These are phyloP conservation scores for Backusella psychrophila DNA, from an alignment of 192 early-diverging fungal species.

Conservation along the genomic window DNA sequence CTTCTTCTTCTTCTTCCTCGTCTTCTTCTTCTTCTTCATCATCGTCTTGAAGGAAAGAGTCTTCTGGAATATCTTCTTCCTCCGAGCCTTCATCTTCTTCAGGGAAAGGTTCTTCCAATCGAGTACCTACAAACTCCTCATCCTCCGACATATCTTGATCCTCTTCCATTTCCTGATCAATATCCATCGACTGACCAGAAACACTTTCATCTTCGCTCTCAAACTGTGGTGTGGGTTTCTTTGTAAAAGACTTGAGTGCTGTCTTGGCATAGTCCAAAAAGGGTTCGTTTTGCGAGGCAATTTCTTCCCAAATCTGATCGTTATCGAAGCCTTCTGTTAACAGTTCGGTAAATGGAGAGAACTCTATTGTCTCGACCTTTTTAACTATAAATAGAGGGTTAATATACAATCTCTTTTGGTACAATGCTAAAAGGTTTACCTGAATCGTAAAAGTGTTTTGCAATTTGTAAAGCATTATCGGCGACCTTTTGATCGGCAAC, in stretches of 20 bases:
- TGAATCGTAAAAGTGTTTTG: slow-evolving; percentile 54
- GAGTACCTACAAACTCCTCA: too few relatives aligned
- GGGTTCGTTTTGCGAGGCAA: slow-evolving; percentile 81
- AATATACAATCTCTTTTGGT: neutral
- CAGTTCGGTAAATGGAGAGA: slow-evolving; percentile 60
- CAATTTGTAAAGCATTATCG: slow-evolving; percentile 38
- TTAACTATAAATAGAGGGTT: slow-evolving; percentile 33
- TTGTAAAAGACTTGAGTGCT: slow-evolving; percentile 36
- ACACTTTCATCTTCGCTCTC: slow-evolving; percentile 39
- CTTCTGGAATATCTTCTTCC: slow-evolving; percentile 25
- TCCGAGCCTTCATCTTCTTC: slow-evolving; percentile 30
- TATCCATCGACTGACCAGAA: slow-evolving; percentile 36
- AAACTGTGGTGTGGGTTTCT: slow-evolving; percentile 31
- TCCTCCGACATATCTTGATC: neutral
- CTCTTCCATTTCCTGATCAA: slow-evolving; percentile 38
- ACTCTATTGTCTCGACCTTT: slow-evolving; percentile 42
- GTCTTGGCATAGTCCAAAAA: slow-evolving; percentile 63
- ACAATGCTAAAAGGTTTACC: slow-evolving; percentile 29
- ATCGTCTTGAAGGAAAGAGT: slow-evolving; percentile 39
- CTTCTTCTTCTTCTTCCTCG: slow-evolving; percentile 39
- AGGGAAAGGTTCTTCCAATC: slow-evolving; percentile 38
- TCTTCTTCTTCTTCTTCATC: slow-evolving; percentile 12
- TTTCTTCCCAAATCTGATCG: slow-evolving; percentile 94
- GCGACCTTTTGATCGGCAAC: slow-evolving; percentile 32
- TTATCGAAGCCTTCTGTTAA: slow-evolving; percentile 71